Conservation (phyloP, 306 rosid genomes). For the Fagus sylvatica region DNA sequence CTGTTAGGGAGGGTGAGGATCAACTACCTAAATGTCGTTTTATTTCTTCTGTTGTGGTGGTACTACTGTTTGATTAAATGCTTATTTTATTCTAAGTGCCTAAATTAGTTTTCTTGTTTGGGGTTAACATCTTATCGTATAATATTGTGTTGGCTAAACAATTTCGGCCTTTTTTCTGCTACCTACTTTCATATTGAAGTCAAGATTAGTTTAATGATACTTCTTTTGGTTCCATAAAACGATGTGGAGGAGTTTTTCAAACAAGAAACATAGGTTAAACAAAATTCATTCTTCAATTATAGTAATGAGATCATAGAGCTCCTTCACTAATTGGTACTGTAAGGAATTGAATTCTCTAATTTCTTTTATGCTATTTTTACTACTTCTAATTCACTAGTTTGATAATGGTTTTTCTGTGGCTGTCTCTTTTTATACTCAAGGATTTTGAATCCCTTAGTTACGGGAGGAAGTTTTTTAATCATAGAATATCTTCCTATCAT, state of each 20-base stretch:
- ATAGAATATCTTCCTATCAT: too few species aligned
- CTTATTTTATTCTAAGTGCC: slow-evolving; percentile 6
- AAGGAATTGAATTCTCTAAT: not conserved
- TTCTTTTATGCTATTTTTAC: not conserved
- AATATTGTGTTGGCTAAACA: not conserved
- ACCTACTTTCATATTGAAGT: not conserved
- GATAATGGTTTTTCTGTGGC: not conserved
- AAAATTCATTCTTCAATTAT: not conserved
- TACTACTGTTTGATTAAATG: slow-evolving; percentile 16
- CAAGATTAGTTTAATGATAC: not conserved
- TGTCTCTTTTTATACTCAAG: not conserved
- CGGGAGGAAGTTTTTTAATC: not conserved
- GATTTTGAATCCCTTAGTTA: not conserved
- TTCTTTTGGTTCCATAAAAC: not conserved
- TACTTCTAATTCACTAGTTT: not conserved
- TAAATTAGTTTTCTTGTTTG: not conserved
- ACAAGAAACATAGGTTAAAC: not conserved
- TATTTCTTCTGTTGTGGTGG: not conserved
- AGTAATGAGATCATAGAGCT: not conserved
- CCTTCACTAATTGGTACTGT: not conserved
- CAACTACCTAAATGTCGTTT: slow-evolving; percentile 4
- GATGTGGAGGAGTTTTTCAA: not conserved
- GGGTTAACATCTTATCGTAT: not conserved
- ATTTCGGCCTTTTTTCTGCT: not conserved
- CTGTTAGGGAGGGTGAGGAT: slow-evolving; percentile 50